These are phyloP conservation scores for Raphanus raphanistrum DNA, from an alignment of 345 rosid species.

Conservation along the genomic window DNA sequence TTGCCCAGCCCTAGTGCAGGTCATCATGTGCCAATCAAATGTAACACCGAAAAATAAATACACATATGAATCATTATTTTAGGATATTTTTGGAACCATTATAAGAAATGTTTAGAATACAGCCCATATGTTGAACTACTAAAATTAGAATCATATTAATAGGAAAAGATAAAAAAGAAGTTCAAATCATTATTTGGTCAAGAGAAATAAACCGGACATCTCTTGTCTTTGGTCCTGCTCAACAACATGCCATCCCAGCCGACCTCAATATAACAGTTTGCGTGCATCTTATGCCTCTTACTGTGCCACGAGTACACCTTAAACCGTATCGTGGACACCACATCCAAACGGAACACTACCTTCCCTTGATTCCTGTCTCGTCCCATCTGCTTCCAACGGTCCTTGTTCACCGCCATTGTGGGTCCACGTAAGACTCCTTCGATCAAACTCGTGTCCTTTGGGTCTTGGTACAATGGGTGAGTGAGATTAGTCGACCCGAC, in stretches of 20 bases:
- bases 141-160: neutral
- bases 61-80: too few species aligned
- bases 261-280: constrained; percentile 55
- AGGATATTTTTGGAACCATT: neutral
- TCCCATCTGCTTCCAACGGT: constrained; percentile 63
- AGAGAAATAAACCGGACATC: constrained; percentile 76
- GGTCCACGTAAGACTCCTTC: constrained; percentile 56
- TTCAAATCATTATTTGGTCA: constrained; percentile 23
- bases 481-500: constrained; percentile 53
- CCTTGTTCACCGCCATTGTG: constrained; percentile 51
- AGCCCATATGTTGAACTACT: neutral
- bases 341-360: constrained; percentile 60
- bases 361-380: constrained; percentile 58
- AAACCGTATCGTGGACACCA: constrained; percentile 56
- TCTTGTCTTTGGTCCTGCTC: constrained; percentile 47
- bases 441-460: constrained; percentile 62
- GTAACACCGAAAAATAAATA: too few species aligned
- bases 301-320: constrained; percentile 70
- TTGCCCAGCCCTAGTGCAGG: too few species aligned
- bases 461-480: constrained; percentile 57
- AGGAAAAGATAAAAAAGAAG: too few species aligned
- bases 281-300: constrained; percentile 63
- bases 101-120: neutral
- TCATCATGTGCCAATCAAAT: too few species aligned
- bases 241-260: constrained; percentile 66